phyloP scores from a whole-genome alignment of 202 grass and related monocot genomes.

The Zoysia matrella region DNA sequence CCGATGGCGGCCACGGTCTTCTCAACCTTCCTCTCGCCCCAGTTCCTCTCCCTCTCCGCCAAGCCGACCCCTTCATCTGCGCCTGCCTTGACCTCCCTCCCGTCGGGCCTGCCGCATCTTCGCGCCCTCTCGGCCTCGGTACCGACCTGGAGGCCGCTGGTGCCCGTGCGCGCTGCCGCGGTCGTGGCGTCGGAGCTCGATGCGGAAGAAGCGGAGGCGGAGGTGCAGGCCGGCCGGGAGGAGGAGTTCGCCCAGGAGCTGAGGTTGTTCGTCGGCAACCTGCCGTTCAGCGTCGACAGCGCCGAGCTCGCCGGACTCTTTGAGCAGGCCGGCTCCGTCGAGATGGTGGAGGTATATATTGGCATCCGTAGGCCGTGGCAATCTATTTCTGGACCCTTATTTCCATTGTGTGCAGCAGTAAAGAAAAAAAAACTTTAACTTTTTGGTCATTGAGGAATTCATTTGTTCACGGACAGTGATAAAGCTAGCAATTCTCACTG shows the following conservation, averaged over 20 bases:
- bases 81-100: not conserved
- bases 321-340: conserved; percentile 71
- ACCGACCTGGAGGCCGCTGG: conserved; percentile 34
- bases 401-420: not conserved
- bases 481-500: not conserved
- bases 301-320: conserved; percentile 86
- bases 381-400: not conserved
- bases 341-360: conserved; percentile 84
- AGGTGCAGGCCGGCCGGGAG: not conserved
- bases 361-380: not conserved
- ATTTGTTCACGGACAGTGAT: not conserved
- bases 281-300: conserved; percentile 86
- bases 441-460: not conserved
- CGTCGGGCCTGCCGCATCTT: conserved; percentile 30
- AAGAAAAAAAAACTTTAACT: not conserved
- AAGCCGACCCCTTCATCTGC: not conserved
- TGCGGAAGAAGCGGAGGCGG: conserved; percentile 11
- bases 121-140: conserved; percentile 28
- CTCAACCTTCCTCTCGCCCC: conserved; percentile 44
- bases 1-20: conserved; percentile 50
- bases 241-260: conserved; percentile 60
- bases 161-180: conserved; percentile 36
- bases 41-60: conserved; percentile 36
- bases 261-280: conserved; percentile 89
- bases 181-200: conserved; percentile 51